Evolutionary conservation across 2,329 filamentous ascomycete species (phyloP), one percentile per base, ranked within the genome.

Genomic region (Cytospora mali): DNA sequence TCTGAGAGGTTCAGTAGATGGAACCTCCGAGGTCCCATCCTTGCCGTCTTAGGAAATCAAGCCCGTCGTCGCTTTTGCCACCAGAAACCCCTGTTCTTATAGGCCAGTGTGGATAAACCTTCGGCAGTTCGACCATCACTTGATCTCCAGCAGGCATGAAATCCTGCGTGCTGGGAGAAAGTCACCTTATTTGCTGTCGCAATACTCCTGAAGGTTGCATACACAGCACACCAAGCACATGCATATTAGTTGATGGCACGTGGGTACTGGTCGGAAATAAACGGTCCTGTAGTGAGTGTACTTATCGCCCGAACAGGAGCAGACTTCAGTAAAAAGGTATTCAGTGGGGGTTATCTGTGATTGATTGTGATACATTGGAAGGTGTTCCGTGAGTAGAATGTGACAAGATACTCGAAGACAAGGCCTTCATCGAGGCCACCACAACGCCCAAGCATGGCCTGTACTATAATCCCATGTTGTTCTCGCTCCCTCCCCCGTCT

Each of bases 351-450:
- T 46, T 21, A 18, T 46, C 9, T 23, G 9, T 46, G 42, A 23
- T 23, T n/a, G 42, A 18, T 46, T n/a, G n/a, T 46, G n/a, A 10
- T 46, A 21, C 4, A 13, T 7, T 46, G 18, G 18, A 13, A 21
- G 29, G 29, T 35, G 25, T 21, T 54, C 5, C 28, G 14, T 13
- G n/a, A 54, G 50, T 31, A 25, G 35, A 6, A 14, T 35, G 28
- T 31, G 28, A 23, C 51, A 46, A 39, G 9, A 23, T 6, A 35
- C 31, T 33, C 11, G 28, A 39, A 55, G 25, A 33, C 52, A 35
- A 55, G 52, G 18, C 52, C 52, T 14, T 21, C 25, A 29, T 46
- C 51, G 25, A 42, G 60, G 49, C 23, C 25, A 55, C 55, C 61
- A 48, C 39, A 46, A 42, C 29, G 39, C 50, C 56, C 52, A 39